Percentiles rank a stretch among this genome's conserved stretches.
These are phyloP conservation scores for Raddia distichophylla DNA, from an alignment of 176 grass and related monocot genomes.

Conservation along the genomic window DNA sequence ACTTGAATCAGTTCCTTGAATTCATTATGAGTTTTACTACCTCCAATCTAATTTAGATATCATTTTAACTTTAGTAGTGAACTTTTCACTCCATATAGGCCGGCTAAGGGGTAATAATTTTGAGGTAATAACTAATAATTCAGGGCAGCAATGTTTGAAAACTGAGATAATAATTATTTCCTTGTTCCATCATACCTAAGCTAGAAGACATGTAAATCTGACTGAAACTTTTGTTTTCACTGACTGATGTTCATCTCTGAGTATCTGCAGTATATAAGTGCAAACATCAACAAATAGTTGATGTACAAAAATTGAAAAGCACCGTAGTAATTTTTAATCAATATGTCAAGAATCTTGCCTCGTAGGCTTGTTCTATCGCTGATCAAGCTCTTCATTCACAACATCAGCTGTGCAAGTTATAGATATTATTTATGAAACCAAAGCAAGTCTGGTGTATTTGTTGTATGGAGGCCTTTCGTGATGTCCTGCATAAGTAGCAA, in stretches of 20 bases:
- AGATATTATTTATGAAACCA: conserved; percentile 30
- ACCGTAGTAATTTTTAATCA: conserved; percentile 18
- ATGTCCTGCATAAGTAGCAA: conserved; percentile 56
- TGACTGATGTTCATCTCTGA: conserved; percentile 99
- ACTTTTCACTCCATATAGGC: background rate
- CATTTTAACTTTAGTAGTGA: background rate
- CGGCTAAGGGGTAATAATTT: background rate
- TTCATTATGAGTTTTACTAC: background rate
- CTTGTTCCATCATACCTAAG: background rate
- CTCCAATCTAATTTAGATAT: background rate
- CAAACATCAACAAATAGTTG: conserved; percentile 31
- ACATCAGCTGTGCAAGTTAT: conserved; percentile 54
- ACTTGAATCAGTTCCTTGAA: no score
- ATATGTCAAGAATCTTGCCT: conserved; percentile 48
- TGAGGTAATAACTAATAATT: background rate
- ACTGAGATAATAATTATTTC: background rate
- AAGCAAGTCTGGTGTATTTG: conserved; percentile 51
- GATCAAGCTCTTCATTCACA: conserved; percentile 75
- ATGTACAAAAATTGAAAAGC: conserved; percentile 9
- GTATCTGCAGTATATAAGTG: conserved; percentile 66
- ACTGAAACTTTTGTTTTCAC: conserved; percentile 25
- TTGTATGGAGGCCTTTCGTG: conserved; percentile 84
- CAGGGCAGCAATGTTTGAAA: no score
- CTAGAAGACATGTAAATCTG: conserved; percentile 18
- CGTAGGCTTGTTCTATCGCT: conserved; percentile 94